phyloP scores from a whole-genome alignment of 768 basidiomycete species.

The Pisolithus albus region DNA sequence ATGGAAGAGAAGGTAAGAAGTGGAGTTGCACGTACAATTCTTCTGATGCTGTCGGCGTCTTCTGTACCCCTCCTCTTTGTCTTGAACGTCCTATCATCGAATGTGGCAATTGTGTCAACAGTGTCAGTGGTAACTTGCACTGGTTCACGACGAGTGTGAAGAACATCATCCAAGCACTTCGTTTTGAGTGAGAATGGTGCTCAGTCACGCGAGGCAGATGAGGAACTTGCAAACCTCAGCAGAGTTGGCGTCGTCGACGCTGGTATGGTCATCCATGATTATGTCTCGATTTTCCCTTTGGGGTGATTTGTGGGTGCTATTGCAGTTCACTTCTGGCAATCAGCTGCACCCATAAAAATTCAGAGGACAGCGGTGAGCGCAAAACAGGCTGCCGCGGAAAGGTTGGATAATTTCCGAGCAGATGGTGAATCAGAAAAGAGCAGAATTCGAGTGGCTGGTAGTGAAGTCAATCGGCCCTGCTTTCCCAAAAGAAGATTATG shows the following conservation, averaged over 20 bases:
- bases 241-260: conserved; percentile 78
- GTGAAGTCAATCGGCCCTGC: no score
- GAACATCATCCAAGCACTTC: conserved; percentile 69
- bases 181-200: conserved; percentile 76
- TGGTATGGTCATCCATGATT: conserved; percentile 80
- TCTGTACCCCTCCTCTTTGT: conserved; percentile 87
- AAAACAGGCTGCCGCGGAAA: conserved; percentile 47
- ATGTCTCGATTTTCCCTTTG: conserved; percentile 8
- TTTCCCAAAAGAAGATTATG: no score
- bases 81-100: conserved; percentile 80
- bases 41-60: conserved; percentile 77
- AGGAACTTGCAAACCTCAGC: conserved; percentile 85
- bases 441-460: conserved; percentile 50
- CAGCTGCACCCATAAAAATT: conserved; percentile 56
- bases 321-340: conserved; percentile 66
- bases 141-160: conserved; percentile 73
- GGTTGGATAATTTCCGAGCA: conserved; percentile 48
- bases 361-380: conserved; percentile 61
- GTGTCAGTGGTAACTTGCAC: conserved; percentile 52
- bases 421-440: conserved; percentile 57
- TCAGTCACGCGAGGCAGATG: conserved; percentile 80
- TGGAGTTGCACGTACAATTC: conserved; percentile 75
- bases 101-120: conserved; percentile 69
- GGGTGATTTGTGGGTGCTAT: conserved; percentile 27
- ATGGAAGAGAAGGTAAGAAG: conserved; percentile 75